Conservation (phyloP, 2,329 filamentous ascomycete species). For the Dactylella cylindrospora region DNA sequence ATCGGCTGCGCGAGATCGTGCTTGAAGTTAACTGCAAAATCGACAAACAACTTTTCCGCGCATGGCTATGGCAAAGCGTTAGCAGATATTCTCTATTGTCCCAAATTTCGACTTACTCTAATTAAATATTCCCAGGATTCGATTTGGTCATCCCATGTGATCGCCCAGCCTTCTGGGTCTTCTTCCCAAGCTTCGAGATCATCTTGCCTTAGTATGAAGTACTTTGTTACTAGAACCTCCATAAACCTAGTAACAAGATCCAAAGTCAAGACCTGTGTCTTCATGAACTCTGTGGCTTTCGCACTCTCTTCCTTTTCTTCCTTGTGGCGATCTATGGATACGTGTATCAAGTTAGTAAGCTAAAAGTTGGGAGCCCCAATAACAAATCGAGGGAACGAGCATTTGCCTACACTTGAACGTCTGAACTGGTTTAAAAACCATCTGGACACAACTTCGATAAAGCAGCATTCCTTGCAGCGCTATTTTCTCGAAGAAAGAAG, state of each 20-base stretch:
- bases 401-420: constrained; percentile 70
- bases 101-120: constrained; percentile 53
- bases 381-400: constrained; percentile 67
- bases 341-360: constrained; percentile 20
- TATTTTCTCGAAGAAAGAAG: constrained; percentile 71
- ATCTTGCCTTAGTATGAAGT: constrained; percentile 80
- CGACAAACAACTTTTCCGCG: constrained; percentile 89
- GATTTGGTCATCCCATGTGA: constrained; percentile 78
- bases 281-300: constrained; percentile 67
- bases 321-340: constrained; percentile 47
- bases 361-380: no score
- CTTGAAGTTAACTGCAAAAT: constrained; percentile 87
- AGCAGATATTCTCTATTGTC: neutral
- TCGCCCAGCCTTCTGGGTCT: constrained; percentile 94
- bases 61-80: constrained; percentile 60
- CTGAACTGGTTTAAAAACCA: constrained; percentile 77
- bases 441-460: constrained; percentile 77
- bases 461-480: constrained; percentile 80
- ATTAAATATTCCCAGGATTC: constrained; percentile 91
- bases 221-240: constrained; percentile 78
- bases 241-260: constrained; percentile 78
- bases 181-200: constrained; percentile 92
- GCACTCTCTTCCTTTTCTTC: constrained; percentile 66
- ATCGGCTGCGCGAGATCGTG: constrained; percentile 75
- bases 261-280: constrained; percentile 71